Evolutionary conservation across 257 asterid genomes (phyloP), one percentile per base, ranked within the genome.

Genomic region (Misopates orontium): DNA sequence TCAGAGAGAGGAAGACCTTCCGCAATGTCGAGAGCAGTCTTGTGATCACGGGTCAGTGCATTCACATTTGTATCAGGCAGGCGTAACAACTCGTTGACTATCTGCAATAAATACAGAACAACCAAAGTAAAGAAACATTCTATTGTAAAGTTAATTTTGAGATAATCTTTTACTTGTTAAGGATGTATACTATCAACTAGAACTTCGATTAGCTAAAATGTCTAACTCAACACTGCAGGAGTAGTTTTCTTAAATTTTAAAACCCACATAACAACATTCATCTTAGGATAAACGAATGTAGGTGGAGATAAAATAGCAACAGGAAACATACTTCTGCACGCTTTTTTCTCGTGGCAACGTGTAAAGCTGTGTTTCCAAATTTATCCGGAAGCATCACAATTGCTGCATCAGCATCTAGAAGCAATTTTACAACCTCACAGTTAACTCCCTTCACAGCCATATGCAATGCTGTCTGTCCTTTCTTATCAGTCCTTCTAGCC

Each of bases 361-460:
- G 64, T 18, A 59, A 59, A 18, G 64, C 64, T 15, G 64, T 59
- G 21, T 59, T 59, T 40, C 64, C 64, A 23, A 59, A 59, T 59
- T 59, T 59, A 9, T 59, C 64, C 15, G 64, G 64, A 36, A 59
- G 64, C 64, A 59, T 59, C 64, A 59, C 64, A 36, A 59, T 59
- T 7, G 64, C 64, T 16, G 64, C 64, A 59, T 59, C 64, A 40
- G 64, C 64, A 1, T 59, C 64, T 9, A 59, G 51, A 17, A 59
- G 64, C 64, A 40, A 59, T 59, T 59, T 59, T 17, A 59, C 64
- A 10, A 59, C 64, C 51, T 59, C 64, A 59, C 51, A 18, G 24
- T 59, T 59, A 39, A 59, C 64, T 32, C 64, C 64, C 39, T 59
- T 59, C 4, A 59, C 64, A 59, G 64, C 64, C 64, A 59, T 59